Conservation (phyloP, 768 basidiomycete species). For the Suillus cothurnatus region DNA sequence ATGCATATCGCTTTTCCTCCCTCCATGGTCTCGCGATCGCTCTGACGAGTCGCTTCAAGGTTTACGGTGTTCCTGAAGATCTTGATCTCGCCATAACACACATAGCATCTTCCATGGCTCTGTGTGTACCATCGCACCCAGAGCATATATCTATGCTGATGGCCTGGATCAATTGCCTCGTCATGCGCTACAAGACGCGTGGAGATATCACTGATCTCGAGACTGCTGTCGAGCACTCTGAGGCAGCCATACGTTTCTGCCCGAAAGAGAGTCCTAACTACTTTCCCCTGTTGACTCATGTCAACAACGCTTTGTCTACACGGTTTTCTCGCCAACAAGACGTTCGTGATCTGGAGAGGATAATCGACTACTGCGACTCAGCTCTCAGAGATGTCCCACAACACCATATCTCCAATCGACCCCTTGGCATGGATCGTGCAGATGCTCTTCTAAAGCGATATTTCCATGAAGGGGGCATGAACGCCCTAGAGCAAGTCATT, state of each 20-base stretch:
- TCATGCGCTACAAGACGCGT: constrained; percentile 16
- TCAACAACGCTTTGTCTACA: constrained; percentile 2
- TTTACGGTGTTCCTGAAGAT: constrained; percentile 14
- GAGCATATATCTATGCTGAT: constrained; percentile 1
- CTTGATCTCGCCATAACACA: constrained; percentile 21
- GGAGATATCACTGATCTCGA: constrained; percentile 19
- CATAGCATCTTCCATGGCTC: constrained; percentile 16
- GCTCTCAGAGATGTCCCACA: constrained; percentile 11
- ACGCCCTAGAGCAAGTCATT: constrained; percentile 15
- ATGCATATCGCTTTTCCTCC: constrained; percentile 14
- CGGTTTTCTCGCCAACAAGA: constrained; percentile 13
- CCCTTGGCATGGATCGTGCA: constrained; percentile 18
- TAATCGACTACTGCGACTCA: constrained; percentile 25
- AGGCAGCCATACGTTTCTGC: constrained; percentile 19
- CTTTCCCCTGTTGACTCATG: neutral
- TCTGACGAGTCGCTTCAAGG: constrained; percentile 14
- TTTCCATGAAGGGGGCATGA: constrained; percentile 11
- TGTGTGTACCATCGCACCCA: constrained; percentile 13
- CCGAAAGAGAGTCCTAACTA: neutral
- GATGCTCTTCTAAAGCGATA: constrained; percentile 18
- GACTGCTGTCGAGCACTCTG: constrained; percentile 19
- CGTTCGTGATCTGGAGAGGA: constrained; percentile 19
- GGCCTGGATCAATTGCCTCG: constrained; percentile 13
- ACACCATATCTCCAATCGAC: neutral
- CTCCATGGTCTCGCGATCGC: constrained; percentile 16